A percentile compares a stretch with the other conserved stretches of the same genome.
phyloP scores from a whole-genome alignment of 2,329 filamentous ascomycete genomes.

The Nemania diffusa region DNA sequence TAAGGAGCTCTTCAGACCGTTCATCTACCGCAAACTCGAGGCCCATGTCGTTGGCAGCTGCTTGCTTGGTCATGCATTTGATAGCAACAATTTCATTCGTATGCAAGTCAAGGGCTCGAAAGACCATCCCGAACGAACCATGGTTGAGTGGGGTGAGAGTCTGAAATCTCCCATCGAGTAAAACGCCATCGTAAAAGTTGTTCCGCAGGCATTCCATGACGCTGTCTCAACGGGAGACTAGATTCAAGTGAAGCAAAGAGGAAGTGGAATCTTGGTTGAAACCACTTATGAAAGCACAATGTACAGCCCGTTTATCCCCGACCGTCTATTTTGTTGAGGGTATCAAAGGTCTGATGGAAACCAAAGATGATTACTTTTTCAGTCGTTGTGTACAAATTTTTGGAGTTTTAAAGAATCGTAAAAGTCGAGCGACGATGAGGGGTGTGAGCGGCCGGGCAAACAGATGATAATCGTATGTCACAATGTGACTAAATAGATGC shows the following conservation, averaged over 20 bases:
- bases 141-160: conserved; percentile 96
- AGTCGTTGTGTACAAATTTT: conserved; percentile 45
- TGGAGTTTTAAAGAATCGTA: conserved; percentile 33
- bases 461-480: conserved; percentile 26
- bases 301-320: conserved; percentile 39
- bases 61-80: conserved; percentile 92
- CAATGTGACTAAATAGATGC: conserved; percentile 38
- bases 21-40: conserved; percentile 81
- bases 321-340: conserved; percentile 46
- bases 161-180: conserved; percentile 89
- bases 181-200: conserved; percentile 79
- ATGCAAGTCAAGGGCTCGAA: conserved; percentile 82
- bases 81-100: conserved; percentile 88
- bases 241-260: conserved; percentile 45
- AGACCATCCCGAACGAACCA: conserved; percentile 99
- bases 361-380: conserved; percentile 42
- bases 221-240: conserved; percentile 49
- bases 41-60: conserved; percentile 68
- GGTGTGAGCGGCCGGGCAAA: conserved; percentile 33
- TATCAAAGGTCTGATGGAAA: conserved; percentile 43
- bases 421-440: conserved; percentile 36
- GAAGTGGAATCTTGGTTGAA: conserved; percentile 37
- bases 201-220: conserved; percentile 88
- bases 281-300: conserved; percentile 46
- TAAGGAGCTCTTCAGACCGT: conserved; percentile 80